Evolutionary conservation across 495 filamentous ascomycete genomes (phyloP), one percentile per base, ranked within the genome.

Genomic region (Xylaria longipes): DNA sequence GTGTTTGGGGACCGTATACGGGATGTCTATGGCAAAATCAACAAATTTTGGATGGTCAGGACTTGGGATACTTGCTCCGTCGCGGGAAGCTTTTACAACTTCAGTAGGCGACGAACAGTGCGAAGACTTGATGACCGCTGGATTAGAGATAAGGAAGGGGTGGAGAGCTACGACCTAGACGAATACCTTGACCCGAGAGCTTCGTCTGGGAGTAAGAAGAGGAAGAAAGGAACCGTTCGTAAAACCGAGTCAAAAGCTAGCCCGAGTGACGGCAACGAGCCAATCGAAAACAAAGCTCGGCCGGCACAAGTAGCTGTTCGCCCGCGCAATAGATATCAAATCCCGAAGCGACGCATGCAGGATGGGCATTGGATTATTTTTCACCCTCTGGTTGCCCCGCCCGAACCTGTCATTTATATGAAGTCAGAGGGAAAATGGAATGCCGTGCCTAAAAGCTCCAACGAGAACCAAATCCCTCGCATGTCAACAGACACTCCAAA

Each of bases 61-160:
- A 63, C 60, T 17, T 63, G 60, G 60, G 60, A 63, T 43, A 63
- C 60, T 25, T 41, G 35, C 60, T 41, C 60, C 17, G 37, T 63
- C 33, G 60, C 60, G 2, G 60, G 60, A 43, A 63, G 60, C 37
- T 63, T 63, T 37, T 63, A 63, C 9, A 63, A 63, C 37, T 63
- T 20, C 15, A 39, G n/a, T 43, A 37, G 60, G 8, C 35, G 60
- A 17, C 60, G 60, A 63, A 63, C 60, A 14, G 60, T 43, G 3
- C 60, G 60, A 63, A 43, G 60, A 27, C 37, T 63, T 17, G 60
- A 63, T 8, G 60, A 63, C 11, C 60, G 60, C 35, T 63, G 60
- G 60, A 63, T 63, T 27, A 63, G 60, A 43, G 60, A 63, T 22
- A 17, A n/a, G 22, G 60, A 63, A 29, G 58, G 58, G 7, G 60